Evolutionary conservation across 768 basidiomycete species (phyloP).

Genomic region (Boletus fagicola): DNA sequence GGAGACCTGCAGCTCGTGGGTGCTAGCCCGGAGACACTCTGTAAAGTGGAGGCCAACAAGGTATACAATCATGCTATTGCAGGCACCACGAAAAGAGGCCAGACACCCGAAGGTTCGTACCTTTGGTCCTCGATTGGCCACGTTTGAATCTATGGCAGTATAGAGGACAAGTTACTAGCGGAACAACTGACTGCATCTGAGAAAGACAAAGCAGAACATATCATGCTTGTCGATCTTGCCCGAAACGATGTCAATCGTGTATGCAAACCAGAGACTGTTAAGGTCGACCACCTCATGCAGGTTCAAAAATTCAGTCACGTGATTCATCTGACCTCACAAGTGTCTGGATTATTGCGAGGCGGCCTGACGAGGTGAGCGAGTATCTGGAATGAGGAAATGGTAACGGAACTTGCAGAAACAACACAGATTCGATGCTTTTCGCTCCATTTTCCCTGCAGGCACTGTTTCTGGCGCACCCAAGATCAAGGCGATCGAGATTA

Average conservation of each 20-base stretch:
- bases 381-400: not conserved
- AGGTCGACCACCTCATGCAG: conserved; percentile 92
- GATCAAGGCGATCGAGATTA: conserved; percentile 95
- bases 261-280: conserved; percentile 91
- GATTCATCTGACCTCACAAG: conserved; percentile 94
- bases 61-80: conserved; percentile 99
- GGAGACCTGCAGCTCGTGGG: conserved; percentile 95
- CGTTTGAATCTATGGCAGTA: conserved; percentile 4
- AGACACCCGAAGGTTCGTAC: conserved; percentile 74
- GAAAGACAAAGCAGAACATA: conserved; percentile 97
- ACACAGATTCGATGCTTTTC: conserved; percentile 92
- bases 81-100: conserved; percentile 87
- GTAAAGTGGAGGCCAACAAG: conserved; percentile 88
- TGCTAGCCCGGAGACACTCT: conserved; percentile 95
- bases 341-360: conserved; percentile 80
- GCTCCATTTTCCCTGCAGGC: conserved; percentile 98
- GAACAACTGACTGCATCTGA: conserved; percentile 75
- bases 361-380: conserved; percentile 71
- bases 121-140: conserved; percentile 1
- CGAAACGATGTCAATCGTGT: conserved; percentile 98
- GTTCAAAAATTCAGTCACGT: conserved; percentile 97
- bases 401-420: conserved; percentile 3
- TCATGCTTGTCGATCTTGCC: conserved; percentile 98
- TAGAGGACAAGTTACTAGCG: conserved; percentile 86
- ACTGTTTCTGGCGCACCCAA: conserved; percentile 99